Conservation (phyloP, 768 basidiomycete species). For the Gyrodon lividus region DNA sequence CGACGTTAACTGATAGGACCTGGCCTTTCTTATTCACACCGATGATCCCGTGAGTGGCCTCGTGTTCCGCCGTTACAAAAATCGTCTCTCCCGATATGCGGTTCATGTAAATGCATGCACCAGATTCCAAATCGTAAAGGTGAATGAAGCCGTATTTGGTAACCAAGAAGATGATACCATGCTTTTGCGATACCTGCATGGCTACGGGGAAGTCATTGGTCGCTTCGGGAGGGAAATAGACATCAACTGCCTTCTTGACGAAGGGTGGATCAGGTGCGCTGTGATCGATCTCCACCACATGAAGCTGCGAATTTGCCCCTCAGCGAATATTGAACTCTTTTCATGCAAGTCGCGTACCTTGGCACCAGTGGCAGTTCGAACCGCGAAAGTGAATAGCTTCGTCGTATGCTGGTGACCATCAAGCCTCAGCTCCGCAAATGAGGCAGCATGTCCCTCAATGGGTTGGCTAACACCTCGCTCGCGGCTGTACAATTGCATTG, state of each 20-base stretch:
- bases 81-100: slow-evolving; percentile 99
- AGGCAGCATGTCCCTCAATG: slow-evolving; percentile 97
- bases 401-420: slow-evolving; percentile 85
- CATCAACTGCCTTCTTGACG: slow-evolving; percentile 96
- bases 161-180: slow-evolving; percentile 95
- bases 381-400: slow-evolving; percentile 94
- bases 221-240: slow-evolving; percentile 98
- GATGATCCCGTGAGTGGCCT: slow-evolving; percentile 91
- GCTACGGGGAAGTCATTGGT: slow-evolving; percentile 99
- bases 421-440: slow-evolving; percentile 88
- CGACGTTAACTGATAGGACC: slow-evolving; percentile 93
- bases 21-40: slow-evolving; percentile 99
- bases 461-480: slow-evolving; percentile 95
- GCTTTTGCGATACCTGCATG: slow-evolving; percentile 97
- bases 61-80: slow-evolving; percentile 97
- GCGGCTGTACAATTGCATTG: slow-evolving; percentile 94
- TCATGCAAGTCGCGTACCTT: slow-evolving; percentile 59
- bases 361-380: slow-evolving; percentile 94
- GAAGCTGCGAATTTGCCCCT: slow-evolving; percentile 58
- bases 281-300: slow-evolving; percentile 98
- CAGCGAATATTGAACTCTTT: slow-evolving; percentile 3
- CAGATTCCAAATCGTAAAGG: slow-evolving; percentile 96
- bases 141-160: slow-evolving; percentile 99
- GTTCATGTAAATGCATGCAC: slow-evolving; percentile 99
- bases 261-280: slow-evolving; percentile 89